These are phyloP conservation scores for bread wheat (Triticum aestivum) DNA, from an alignment of 176 grass and related monocot genomes.

Conservation along the genomic window DNA sequence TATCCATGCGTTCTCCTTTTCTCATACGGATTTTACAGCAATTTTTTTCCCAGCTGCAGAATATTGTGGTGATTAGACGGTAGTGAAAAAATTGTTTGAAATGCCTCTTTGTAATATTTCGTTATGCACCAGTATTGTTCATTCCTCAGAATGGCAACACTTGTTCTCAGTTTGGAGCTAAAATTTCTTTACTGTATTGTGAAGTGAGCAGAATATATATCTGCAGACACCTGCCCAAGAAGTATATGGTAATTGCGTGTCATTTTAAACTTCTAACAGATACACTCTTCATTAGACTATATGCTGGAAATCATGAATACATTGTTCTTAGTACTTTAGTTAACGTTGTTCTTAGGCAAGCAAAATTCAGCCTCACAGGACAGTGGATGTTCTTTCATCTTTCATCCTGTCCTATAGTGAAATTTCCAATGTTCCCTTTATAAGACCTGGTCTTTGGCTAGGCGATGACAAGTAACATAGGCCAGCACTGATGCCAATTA, in stretches of 20 bases:
- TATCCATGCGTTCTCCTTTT: not conserved
- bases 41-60: not conserved
- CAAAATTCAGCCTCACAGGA: not conserved
- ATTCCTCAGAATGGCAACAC: not conserved
- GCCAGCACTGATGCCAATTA: not conserved
- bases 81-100: not conserved
- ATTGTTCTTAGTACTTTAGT: not conserved
- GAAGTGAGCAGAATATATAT: not conserved
- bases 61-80: not conserved
- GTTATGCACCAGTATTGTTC: not conserved
- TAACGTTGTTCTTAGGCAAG: not conserved
- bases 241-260: not conserved
- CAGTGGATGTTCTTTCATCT: not conserved
- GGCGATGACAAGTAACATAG: not conserved
- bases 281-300: not conserved
- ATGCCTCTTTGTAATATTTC: not conserved
- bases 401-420: not conserved
- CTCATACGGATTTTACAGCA: not conserved
- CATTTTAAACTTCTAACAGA: too few species aligned
- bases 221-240: not conserved
- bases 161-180: not conserved
- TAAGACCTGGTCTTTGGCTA: not conserved
- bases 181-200: not conserved
- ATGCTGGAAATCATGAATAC: not conserved
- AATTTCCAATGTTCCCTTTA: not conserved